These are phyloP conservation scores for Colletotrichum australisinense DNA, from an alignment of 2,329 filamentous ascomycete species.

Conservation along the genomic window DNA sequence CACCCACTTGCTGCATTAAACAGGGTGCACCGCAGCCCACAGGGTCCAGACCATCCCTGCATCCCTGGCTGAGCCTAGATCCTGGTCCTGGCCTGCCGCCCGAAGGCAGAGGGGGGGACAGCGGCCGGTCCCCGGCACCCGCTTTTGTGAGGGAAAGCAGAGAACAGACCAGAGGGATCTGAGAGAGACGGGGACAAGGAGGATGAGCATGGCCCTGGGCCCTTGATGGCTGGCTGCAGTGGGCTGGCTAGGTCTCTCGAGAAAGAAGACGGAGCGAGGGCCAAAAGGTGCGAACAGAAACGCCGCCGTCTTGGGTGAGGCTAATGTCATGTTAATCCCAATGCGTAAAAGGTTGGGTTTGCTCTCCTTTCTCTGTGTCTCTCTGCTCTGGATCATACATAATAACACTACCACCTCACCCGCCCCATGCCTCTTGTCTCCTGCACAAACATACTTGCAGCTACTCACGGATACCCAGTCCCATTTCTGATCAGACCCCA, in stretches of 20 bases:
- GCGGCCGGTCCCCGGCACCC: background rate
- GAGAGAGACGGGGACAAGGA: background rate
- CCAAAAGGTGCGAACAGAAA: background rate
- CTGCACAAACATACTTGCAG: background rate
- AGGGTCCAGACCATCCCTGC: conserved; percentile 33
- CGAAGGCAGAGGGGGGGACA: conserved; percentile 1
- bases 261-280: background rate
- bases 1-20: background rate
- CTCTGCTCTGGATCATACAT: conserved; percentile 6
- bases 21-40: conserved; percentile 21
- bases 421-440: background rate
- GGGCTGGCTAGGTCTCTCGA: background rate
- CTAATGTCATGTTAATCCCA: background rate
- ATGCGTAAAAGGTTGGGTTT: background rate
- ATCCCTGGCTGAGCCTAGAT: conserved; percentile 24
- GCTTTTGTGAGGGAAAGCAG: conserved; percentile 5
- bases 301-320: background rate
- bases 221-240: background rate
- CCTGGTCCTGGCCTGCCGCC: conserved; percentile 12
- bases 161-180: background rate
- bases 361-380: background rate
- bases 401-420: background rate
- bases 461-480: background rate
- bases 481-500: background rate
- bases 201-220: background rate